Conservation (phyloP, 192 early-diverging fungal genomes). For the Coemansia sp. region DNA sequence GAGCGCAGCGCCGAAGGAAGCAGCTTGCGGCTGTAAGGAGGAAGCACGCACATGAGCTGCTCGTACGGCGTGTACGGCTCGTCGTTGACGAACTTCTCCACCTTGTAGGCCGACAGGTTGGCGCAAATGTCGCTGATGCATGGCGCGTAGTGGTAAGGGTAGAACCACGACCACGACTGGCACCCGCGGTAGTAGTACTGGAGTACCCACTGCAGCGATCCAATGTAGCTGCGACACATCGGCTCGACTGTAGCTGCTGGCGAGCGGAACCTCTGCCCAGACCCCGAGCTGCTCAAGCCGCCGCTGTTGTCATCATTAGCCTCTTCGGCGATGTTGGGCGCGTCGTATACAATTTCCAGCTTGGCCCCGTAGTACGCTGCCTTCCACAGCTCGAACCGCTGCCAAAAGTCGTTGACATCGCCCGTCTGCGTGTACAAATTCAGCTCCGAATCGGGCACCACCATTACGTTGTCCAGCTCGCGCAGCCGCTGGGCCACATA, state of each 20-base stretch:
- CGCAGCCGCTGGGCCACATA: conserved; percentile 48
- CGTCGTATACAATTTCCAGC: conserved; percentile 57
- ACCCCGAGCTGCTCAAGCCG: not conserved
- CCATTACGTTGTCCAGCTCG: conserved; percentile 39
- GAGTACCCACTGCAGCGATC: conserved; percentile 97
- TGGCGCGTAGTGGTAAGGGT: conserved; percentile 97
- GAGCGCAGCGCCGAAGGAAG: conserved; percentile 82
- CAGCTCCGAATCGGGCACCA: conserved; percentile 45
- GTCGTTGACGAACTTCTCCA: conserved; percentile 78
- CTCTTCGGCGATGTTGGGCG: conserved; percentile 23
- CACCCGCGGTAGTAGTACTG: conserved; percentile 97
- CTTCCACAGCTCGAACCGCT: conserved; percentile 80
- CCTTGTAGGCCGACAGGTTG: conserved; percentile 60
- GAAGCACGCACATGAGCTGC: conserved; percentile 99
- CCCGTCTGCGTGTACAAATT: conserved; percentile 56
- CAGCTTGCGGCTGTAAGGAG: conserved; percentile 80
- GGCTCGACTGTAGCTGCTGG: conserved; percentile 55
- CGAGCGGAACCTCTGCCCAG: conserved; percentile 36
- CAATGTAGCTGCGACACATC: conserved; percentile 79
- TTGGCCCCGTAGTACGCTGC: conserved; percentile 80
- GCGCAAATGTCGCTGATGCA: conserved; percentile 82
- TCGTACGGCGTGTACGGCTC: conserved; percentile 94
- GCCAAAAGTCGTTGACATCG: conserved; percentile 61
- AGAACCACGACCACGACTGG: conserved; percentile 98
- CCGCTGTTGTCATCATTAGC: not conserved